A percentile compares a stretch with the other conserved stretches of the same genome.
Evolutionary conservation across 139 green algal species (phyloP).

Genomic region (Coelastrella sp.): DNA sequence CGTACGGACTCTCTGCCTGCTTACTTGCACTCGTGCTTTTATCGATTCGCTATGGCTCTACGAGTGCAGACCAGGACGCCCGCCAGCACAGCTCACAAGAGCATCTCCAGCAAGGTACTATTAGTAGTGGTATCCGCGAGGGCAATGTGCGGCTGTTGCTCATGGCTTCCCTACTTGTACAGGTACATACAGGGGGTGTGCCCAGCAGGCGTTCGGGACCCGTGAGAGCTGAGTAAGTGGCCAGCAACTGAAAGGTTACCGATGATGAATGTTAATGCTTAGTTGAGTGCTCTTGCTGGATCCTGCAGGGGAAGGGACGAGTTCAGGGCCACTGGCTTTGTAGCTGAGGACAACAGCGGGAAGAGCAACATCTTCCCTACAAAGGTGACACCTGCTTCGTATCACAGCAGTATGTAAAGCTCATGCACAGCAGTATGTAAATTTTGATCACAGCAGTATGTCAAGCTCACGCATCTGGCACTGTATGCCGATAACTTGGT

Average conservation of each 20-base stretch:
- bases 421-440: neutral
- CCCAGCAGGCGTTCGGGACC: neutral
- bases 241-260: neutral
- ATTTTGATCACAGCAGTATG: too few species aligned
- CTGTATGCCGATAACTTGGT: too few species aligned
- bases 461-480: too few species aligned
- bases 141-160: neutral
- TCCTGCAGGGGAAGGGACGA: neutral
- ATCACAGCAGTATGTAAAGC: too few species aligned
- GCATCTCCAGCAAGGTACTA: neutral
- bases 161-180: too few species aligned
- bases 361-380: slow-evolving; percentile 57
- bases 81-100: neutral
- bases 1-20: too few species aligned
- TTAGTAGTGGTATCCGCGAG: too few species aligned
- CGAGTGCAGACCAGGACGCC: neutral
- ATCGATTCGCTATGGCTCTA: neutral
- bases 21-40: too few species aligned
- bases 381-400: neutral
- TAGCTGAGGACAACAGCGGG: slow-evolving; percentile 55
- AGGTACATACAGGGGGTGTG: neutral
- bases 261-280: neutral
- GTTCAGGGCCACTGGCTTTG: slow-evolving; percentile 35
- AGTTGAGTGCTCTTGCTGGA: neutral
- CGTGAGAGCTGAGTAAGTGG: neutral